Base-by-base conservation (phyloP, 176 grass and related monocot genomes). In the Dendrocalamus sinicus region DNA sequence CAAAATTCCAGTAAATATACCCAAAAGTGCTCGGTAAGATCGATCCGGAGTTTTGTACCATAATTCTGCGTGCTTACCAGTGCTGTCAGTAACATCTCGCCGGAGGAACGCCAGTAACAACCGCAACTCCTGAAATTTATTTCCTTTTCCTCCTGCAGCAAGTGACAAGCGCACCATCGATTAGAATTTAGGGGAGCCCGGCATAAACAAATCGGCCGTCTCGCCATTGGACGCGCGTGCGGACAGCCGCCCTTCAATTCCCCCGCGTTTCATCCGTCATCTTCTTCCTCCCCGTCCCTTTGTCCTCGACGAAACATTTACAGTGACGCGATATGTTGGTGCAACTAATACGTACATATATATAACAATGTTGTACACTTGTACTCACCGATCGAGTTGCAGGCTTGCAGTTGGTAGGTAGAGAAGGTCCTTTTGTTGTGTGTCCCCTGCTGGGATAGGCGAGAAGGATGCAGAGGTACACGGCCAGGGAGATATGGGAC, bases 131-230 rank as follows among this genome's bases (percentile, higher is more conserved):
- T 16, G 14, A 52, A 52, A 16, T 6, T 52, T 6, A 16, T 32
- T 26, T 60, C 52, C 11, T 63, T 16, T 39, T 48, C 12, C 24
- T 23, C 84, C 75, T 70, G 76, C 52, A 73, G 47, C 8, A 76
- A 62, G 68, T 26, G 46, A 65, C 75, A 57, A 41, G 32, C 54
- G 30, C 41, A 3, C 11, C 26, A 59, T 11, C 12, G 55, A 55
- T 15, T 54, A 37, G 35, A 35, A 22, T 3, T 52, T 4, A 4
- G 61, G 26, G 69, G 40, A n/a, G 16, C 32, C 67, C 19, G 47
- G 65, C 80, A 39, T 86, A 89, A 84, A 84, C 67, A 87, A 87
- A 41, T 75, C 85, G 51, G 89, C 80, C 89, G 89, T 87, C 89
- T 65, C 67, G 60, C 68, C 85, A 91, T 83, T 83, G 67, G 84